Conservation (phyloP, 495 filamentous ascomycete species). For the Cladorrhinum samala region DNA sequence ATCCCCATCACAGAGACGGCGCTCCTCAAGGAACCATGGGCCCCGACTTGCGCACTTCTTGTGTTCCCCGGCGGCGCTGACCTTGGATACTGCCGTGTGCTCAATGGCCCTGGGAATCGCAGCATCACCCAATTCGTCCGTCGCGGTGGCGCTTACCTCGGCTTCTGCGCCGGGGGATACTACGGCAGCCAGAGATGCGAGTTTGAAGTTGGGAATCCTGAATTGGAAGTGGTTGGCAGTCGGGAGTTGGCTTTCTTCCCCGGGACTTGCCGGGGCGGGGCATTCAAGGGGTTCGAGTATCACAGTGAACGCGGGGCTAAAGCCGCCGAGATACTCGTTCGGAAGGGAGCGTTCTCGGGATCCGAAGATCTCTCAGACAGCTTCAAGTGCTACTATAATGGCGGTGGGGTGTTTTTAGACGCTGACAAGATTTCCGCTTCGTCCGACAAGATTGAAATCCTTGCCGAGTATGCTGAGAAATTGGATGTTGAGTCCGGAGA, state of each 20-base stretch:
- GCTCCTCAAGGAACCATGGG: constrained; percentile 90
- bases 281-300: constrained; percentile 89
- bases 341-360: constrained; percentile 51
- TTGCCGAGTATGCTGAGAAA: constrained; percentile 72
- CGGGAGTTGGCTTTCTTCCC: constrained; percentile 87
- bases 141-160: constrained; percentile 78
- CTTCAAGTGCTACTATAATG: constrained; percentile 86
- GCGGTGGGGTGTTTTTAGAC: constrained; percentile 91
- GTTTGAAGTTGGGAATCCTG: constrained; percentile 79
- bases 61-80: constrained; percentile 96
- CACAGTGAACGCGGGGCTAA: constrained; percentile 79
- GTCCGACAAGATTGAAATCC: constrained; percentile 64
- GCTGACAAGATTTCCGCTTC: constrained; percentile 46
- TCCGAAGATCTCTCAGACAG: constrained; percentile 49
- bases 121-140: constrained; percentile 78
- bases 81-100: constrained; percentile 77
- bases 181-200: constrained; percentile 78
- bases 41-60: constrained; percentile 74
- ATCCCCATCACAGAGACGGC: constrained; percentile 72
- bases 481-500: constrained; percentile 73
- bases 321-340: constrained; percentile 62
- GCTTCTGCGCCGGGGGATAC: constrained; percentile 92
- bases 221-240: constrained; percentile 78
- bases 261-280: constrained; percentile 75
- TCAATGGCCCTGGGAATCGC: constrained; percentile 85